Conservation (phyloP, 2,329 filamentous ascomycete species). For the Drechslera avenae region DNA sequence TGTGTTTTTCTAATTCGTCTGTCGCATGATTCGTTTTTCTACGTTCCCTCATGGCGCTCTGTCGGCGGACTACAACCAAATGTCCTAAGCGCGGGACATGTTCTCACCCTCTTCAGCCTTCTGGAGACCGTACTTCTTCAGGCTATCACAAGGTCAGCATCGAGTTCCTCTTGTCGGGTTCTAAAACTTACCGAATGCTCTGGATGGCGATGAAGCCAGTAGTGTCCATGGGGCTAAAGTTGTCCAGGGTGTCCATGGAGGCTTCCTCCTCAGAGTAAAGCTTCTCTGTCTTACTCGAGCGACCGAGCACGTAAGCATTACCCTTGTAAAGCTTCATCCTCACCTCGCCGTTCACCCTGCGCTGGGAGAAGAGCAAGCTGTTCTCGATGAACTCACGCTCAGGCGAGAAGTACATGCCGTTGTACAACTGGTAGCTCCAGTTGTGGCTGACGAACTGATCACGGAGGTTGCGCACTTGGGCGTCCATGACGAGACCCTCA, state of each 20-base stretch:
- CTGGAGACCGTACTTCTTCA: conserved; percentile 53
- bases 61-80: not conserved
- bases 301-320: conserved; percentile 63
- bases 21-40: not conserved
- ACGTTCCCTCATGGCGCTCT: not conserved
- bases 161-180: not conserved
- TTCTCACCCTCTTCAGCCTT: conserved; percentile 45
- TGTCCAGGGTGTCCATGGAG: conserved; percentile 72
- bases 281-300: conserved; percentile 69
- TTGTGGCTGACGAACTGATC: conserved; percentile 69
- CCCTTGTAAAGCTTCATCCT: conserved; percentile 71
- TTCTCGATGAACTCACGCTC: conserved; percentile 74
- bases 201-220: conserved; percentile 74
- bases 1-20: not conserved
- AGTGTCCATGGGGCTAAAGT: conserved; percentile 69
- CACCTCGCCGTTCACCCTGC: conserved; percentile 56
- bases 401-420: conserved; percentile 71
- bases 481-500: conserved; percentile 70
- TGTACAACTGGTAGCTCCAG: conserved; percentile 58
- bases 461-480: conserved; percentile 69
- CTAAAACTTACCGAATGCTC: conserved; percentile 54
- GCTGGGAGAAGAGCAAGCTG: conserved; percentile 52
- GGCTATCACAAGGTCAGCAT: not conserved
- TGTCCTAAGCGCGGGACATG: conserved; percentile 30
- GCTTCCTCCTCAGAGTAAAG: conserved; percentile 70